A percentile compares a stretch with the other conserved stretches of the same genome.
These are phyloP conservation scores for Amanita molliuscula DNA, from an alignment of 768 basidiomycete species.

Conservation along the genomic window DNA sequence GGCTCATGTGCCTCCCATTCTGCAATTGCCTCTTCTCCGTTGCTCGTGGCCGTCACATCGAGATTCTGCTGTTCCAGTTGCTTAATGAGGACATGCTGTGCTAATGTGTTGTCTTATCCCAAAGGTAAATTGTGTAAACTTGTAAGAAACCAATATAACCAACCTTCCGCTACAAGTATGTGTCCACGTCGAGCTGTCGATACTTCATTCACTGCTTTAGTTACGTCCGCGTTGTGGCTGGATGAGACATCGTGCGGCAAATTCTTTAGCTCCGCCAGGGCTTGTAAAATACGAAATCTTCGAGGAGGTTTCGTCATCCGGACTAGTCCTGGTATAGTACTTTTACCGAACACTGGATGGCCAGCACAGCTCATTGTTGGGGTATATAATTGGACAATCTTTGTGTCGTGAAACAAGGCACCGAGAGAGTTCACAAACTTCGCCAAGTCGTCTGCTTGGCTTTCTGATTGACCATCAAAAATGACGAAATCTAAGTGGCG, in stretches of 20 bases:
- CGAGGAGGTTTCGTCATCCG: slow-evolving; percentile 68
- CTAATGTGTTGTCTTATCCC: slow-evolving; percentile 54
- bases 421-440: slow-evolving; percentile 32
- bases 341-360: slow-evolving; percentile 38
- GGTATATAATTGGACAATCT: slow-evolving; percentile 63
- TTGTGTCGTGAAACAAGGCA: slow-evolving; percentile 37
- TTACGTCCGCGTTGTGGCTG: slow-evolving; percentile 23
- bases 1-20: slow-evolving; percentile 64
- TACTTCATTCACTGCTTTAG: slow-evolving; percentile 35
- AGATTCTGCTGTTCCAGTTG: slow-evolving; percentile 55
- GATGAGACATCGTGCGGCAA: slow-evolving; percentile 33
- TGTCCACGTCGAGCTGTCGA: slow-evolving; percentile 45
- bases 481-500: slow-evolving; percentile 51
- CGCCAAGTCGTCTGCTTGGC: slow-evolving; percentile 45
- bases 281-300: slow-evolving; percentile 47
- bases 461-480: slow-evolving; percentile 57
- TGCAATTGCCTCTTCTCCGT: slow-evolving; percentile 61
- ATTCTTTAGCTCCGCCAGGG: slow-evolving; percentile 49
- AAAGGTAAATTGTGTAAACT: not conserved
- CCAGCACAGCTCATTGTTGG: slow-evolving; percentile 53
- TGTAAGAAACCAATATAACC: not conserved
- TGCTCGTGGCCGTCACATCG: slow-evolving; percentile 49
- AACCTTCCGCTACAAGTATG: slow-evolving; percentile 66
- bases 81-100: slow-evolving; percentile 56
- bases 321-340: slow-evolving; percentile 41